phyloP scores from a whole-genome alignment of 129 eudicot species.

The Glebionis coronaria region DNA sequence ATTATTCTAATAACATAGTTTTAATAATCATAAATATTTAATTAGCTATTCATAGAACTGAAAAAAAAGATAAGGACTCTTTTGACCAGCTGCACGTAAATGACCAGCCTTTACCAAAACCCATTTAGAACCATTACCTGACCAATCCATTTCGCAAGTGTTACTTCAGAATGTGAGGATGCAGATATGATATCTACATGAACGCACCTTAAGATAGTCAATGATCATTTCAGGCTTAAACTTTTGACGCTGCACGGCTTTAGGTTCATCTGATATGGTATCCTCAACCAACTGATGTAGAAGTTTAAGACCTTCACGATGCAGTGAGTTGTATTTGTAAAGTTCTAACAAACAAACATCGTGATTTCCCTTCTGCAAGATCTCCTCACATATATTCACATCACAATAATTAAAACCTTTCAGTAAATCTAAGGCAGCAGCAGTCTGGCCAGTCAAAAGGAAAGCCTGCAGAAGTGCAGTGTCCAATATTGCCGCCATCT shows the following conservation, averaged over 20 bases:
- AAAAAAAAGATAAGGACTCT: background rate
- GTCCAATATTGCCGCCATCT: conserved; percentile 80
- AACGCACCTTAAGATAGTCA: conserved; percentile 82
- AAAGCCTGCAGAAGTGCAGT: conserved; percentile 94
- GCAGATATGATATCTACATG: conserved; percentile 8
- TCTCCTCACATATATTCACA: conserved; percentile 74
- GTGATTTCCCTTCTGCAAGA: conserved; percentile 72
- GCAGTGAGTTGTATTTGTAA: conserved; percentile 81
- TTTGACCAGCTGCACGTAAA: background rate
- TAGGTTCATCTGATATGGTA: conserved; percentile 60
- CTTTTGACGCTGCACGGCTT: conserved; percentile 44
- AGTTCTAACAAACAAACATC: conserved; percentile 68
- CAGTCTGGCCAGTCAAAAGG: conserved; percentile 75
- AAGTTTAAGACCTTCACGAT: conserved; percentile 84
- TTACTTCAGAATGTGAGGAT: conserved; percentile 3
- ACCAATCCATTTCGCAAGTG: conserved; percentile 1
- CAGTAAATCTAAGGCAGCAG: conserved; percentile 65
- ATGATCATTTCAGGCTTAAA: conserved; percentile 89
- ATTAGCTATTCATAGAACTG: background rate
- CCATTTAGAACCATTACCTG: background rate
- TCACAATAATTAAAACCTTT: conserved; percentile 90
- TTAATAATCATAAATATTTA: background rate
- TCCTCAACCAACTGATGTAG: conserved; percentile 81
- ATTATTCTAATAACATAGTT: background rate
- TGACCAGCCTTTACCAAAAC: background rate